These are phyloP conservation scores for Nepenthes alata DNA, from an alignment of 179 eudicot genomes.

Conservation along the genomic window DNA sequence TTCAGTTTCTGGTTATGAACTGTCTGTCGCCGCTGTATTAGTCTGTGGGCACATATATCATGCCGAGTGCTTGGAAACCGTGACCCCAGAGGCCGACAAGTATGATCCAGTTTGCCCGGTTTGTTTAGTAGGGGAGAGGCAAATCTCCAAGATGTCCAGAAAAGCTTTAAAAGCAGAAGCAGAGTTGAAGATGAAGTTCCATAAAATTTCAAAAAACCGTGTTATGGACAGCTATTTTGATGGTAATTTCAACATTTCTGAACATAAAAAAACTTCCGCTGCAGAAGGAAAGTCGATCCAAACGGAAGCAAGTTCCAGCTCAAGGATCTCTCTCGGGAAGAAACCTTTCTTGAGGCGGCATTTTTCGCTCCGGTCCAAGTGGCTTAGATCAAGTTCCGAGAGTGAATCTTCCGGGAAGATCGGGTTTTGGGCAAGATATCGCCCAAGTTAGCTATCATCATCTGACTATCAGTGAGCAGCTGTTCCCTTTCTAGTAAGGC, in stretches of 20 bases:
- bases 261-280: conserved; percentile 1
- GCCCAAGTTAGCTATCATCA: conserved; percentile 3
- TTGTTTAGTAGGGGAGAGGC: conserved; percentile 17
- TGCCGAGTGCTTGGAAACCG: conserved; percentile 20
- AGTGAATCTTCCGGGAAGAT: conserved; percentile 11
- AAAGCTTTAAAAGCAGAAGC: conserved; percentile 17
- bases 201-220: conserved; percentile 11
- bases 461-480: too few relatives aligned
- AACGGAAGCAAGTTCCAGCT: conserved; percentile 13
- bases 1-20: conserved; percentile 8
- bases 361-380: conserved; percentile 16
- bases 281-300: not conserved
- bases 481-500: too few relatives aligned
- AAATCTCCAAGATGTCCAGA: conserved; percentile 17
- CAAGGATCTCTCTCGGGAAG: conserved; percentile 17
- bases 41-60: conserved; percentile 24
- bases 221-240: conserved; percentile 16
- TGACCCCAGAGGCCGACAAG: conserved; percentile 16
- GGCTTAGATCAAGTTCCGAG: conserved; percentile 17
- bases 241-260: conserved; percentile 7
- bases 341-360: conserved; percentile 9
- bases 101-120: conserved; percentile 23
- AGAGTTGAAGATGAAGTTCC: conserved; percentile 14
- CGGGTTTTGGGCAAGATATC: conserved; percentile 19
- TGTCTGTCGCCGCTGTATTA: conserved; percentile 19